Percentiles rank a stretch among this genome's conserved stretches.
These are phyloP conservation scores for Mycena indigotica DNA, from an alignment of 768 basidiomycete genomes.

Conservation along the genomic window DNA sequence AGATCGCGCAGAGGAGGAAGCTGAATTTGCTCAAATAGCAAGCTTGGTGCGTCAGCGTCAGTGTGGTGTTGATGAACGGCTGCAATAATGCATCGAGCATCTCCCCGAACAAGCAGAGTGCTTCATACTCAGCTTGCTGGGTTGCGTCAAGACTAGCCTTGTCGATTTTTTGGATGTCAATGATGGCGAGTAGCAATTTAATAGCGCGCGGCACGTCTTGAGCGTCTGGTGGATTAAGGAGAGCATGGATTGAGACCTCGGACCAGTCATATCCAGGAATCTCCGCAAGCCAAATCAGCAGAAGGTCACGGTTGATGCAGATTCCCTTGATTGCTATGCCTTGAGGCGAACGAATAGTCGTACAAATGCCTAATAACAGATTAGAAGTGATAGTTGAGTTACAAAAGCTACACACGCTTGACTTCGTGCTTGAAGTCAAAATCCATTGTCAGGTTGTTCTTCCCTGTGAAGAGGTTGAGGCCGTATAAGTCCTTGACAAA, in stretches of 20 bases:
- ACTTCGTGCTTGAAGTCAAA: slow-evolving; percentile 24
- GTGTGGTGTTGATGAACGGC: slow-evolving; percentile 18
- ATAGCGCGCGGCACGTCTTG: slow-evolving; percentile 7
- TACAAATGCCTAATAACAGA: slow-evolving; percentile 1
- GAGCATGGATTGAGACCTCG: slow-evolving; percentile 9
- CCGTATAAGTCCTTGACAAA: slow-evolving; percentile 15
- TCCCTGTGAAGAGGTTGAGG: slow-evolving; percentile 22
- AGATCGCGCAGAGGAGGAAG: slow-evolving; percentile 2
- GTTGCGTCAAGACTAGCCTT: background rate
- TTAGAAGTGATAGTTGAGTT: no score
- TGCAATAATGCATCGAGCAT: slow-evolving; percentile 25
- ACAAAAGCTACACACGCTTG: slow-evolving; percentile 22
- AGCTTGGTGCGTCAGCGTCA: slow-evolving; percentile 12
- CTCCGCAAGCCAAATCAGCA: slow-evolving; percentile 5
- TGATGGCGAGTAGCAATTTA: slow-evolving; percentile 8
- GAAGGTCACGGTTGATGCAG: background rate
- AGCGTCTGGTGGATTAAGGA: slow-evolving; percentile 9
- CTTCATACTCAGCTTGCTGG: slow-evolving; percentile 19
- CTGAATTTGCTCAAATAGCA: slow-evolving; percentile 5
- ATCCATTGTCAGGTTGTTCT: slow-evolving; percentile 17
- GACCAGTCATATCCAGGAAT: slow-evolving; percentile 27
- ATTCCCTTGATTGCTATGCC: background rate
- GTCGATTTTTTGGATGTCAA: slow-evolving; percentile 22
- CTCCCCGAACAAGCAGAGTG: slow-evolving; percentile 31
- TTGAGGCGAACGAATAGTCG: background rate